Evolutionary conservation across 208 protist species (phyloP), one percentile per base, ranked within the genome.

Genomic region (Leishmania amazonensis): DNA sequence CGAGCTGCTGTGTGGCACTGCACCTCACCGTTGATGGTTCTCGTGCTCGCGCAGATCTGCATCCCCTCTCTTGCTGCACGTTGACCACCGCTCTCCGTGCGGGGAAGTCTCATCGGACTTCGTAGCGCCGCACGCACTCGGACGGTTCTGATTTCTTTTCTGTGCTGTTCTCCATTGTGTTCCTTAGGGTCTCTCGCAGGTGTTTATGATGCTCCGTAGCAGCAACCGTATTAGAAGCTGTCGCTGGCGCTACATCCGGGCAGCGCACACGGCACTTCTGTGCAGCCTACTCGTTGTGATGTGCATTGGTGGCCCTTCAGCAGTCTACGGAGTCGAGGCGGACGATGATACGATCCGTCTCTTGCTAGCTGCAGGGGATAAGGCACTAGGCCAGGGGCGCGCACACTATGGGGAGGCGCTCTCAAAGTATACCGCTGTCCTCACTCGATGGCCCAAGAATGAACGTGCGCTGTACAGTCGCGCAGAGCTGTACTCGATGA

Each of bases 381-480:
- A 88, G 70, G 88, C 89, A 6, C 75, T 98, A 15, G 87, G 92
- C 38, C 77, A 91, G 51, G 95, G 95, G 0, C 89, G 91, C 45
- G 60, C 65, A 28, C 83, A 92, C 31, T 98, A 97, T 82, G 92
- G 90, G 53, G 93, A 96, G 57, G 95, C 95, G 31, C 80, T 98
- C n/a, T 87, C 88, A 38, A 96, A 96, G 82, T 98, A 97, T 79
- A 97, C 93, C 1, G 90, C 89, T 76, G 93, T 90, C 1, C 83
- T 96, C 17, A 65, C 92, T 1, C 88, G 90, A 19, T 88, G 88
- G 70, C 91, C 92, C 5, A 53, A 64, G 2, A 97, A 87, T 75
- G 81, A 89, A 75, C 93, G 93, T 19, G 93, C 84, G 19, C 75
- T 96, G 19, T 96, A 88, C 81, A 96, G 93, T 73, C 90, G 95